phyloP scores from a whole-genome alignment of 208 protist genomes.

The Trypanosoma boissoni region DNA sequence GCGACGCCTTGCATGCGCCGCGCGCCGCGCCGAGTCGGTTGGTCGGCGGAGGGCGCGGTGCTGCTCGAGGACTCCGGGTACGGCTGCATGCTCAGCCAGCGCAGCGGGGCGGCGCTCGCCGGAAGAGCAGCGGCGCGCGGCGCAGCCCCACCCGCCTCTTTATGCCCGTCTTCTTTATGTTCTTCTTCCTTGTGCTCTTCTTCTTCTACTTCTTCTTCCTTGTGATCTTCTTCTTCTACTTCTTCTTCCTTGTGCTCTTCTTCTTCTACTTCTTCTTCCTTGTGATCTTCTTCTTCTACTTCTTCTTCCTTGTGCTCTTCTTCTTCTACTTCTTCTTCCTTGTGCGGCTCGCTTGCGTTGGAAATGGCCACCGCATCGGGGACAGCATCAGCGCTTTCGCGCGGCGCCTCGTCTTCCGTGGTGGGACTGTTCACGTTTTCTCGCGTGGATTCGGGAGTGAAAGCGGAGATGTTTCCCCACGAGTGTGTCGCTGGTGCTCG shows the following conservation, averaged over 20 bases:
- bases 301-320: not conserved
- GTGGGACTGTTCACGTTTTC: too few relatives aligned
- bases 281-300: not conserved
- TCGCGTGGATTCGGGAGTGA: too few relatives aligned
- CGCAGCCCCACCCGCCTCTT: not conserved
- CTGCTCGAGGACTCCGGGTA: constrained; percentile 22
- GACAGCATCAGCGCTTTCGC: too few relatives aligned
- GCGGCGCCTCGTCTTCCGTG: too few relatives aligned
- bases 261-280: not conserved
- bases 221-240: too few relatives aligned
- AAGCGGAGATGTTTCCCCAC: too few relatives aligned
- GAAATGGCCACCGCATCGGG: too few relatives aligned
- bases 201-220: not conserved
- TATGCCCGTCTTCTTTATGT: not conserved
- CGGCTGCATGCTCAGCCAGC: constrained; percentile 8
- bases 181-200: not conserved
- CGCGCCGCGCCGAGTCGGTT: not conserved
- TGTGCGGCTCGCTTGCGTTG: not conserved
- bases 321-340: not conserved
- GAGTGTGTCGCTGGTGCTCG: too few relatives aligned
- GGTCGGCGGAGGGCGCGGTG: not conserved
- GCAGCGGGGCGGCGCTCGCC: too few relatives aligned
- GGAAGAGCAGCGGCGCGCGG: not conserved
- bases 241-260: too few relatives aligned
- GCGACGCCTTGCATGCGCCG: constrained; percentile 15